These are phyloP conservation scores for Hygrophorus russula DNA, from an alignment of 768 basidiomycete species.

Conservation along the genomic window DNA sequence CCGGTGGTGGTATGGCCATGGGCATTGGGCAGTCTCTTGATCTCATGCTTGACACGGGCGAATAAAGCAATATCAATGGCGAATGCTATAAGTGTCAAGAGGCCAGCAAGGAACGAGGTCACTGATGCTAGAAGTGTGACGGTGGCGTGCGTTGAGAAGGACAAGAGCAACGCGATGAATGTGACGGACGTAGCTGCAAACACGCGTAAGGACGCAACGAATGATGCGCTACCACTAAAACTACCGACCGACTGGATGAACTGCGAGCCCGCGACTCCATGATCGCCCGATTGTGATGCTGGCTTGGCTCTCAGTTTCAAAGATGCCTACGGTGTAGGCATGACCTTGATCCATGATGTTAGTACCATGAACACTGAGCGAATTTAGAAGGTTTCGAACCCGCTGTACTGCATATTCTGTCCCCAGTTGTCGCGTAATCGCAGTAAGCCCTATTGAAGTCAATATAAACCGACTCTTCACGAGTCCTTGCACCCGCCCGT, in stretches of 20 bases:
- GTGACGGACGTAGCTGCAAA: conserved; percentile 38
- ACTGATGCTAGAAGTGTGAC: conserved; percentile 54
- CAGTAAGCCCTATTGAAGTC: conserved; percentile 45
- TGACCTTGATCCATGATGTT: conserved; percentile 25
- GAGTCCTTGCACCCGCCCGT: conserved; percentile 5
- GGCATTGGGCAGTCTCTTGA: conserved; percentile 36
- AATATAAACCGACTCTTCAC: conserved; percentile 1
- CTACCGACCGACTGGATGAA: conserved; percentile 63
- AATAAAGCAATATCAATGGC: conserved; percentile 68
- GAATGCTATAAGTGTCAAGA: conserved; percentile 62
- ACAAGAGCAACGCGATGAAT: conserved; percentile 52
- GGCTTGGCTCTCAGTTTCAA: conserved; percentile 19
- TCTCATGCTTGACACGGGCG: conserved; percentile 46
- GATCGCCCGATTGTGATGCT: conserved; percentile 35
- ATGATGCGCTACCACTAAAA: neutral
- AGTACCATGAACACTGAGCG: neutral
- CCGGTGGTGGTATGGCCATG: conserved; percentile 41
- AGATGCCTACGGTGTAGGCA: conserved; percentile 41
- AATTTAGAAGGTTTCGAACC: conserved; percentile 22
- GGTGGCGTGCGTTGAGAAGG: conserved; percentile 45
- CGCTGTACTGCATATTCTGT: conserved; percentile 35
- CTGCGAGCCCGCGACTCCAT: conserved; percentile 66
- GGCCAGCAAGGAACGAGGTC: conserved; percentile 59
- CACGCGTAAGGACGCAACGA: neutral
- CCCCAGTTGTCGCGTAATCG: conserved; percentile 30